phyloP scores from a whole-genome alignment of 108 stramenopile genomes.

The Stephanodiscus triporus region DNA sequence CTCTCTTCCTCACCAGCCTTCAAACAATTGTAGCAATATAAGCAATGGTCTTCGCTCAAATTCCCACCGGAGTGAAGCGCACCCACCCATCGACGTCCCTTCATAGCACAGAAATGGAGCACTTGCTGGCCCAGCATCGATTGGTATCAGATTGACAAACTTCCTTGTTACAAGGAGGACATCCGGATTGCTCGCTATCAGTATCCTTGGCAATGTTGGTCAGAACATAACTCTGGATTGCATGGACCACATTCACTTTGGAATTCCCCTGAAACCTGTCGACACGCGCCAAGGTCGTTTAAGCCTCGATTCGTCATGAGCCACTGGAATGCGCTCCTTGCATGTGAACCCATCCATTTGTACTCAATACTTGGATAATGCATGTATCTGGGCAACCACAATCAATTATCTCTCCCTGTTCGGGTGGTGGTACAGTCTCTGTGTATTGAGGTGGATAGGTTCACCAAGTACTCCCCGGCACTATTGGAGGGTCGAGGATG shows the following conservation, averaged over 20 bases:
- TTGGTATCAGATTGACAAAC: conserved; percentile 65
- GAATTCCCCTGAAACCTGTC: conserved; percentile 63
- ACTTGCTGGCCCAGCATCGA: conserved; percentile 57
- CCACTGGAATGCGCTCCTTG: conserved; percentile 66
- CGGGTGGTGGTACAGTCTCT: conserved; percentile 23
- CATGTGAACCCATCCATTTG: conserved; percentile 58
- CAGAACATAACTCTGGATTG: conserved; percentile 47
- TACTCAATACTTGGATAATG: conserved; percentile 57
- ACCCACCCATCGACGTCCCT: conserved; percentile 65
- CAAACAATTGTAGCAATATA: conserved; percentile 60
- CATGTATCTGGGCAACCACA: conserved; percentile 71
- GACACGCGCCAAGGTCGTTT: conserved; percentile 67
- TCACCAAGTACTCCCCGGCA: conserved; percentile 49
- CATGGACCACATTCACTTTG: conserved; percentile 58
- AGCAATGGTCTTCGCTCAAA: conserved; percentile 39
- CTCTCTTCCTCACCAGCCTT: conserved; percentile 18
- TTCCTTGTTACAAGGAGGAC: conserved; percentile 58
- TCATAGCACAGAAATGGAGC: conserved; percentile 67
- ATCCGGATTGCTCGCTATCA: conserved; percentile 11
- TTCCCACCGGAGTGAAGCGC: conserved; percentile 57
- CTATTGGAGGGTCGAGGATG: conserved; percentile 60
- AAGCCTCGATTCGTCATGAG: conserved; percentile 54
- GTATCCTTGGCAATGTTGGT: neutral
- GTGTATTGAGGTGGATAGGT: conserved; percentile 34
- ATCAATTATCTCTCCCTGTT: conserved; percentile 22